Evolutionary conservation across 2,329 filamentous ascomycete genomes (phyloP), one percentile per base, ranked within the genome.

Genomic region (Fusarium torreyae): DNA sequence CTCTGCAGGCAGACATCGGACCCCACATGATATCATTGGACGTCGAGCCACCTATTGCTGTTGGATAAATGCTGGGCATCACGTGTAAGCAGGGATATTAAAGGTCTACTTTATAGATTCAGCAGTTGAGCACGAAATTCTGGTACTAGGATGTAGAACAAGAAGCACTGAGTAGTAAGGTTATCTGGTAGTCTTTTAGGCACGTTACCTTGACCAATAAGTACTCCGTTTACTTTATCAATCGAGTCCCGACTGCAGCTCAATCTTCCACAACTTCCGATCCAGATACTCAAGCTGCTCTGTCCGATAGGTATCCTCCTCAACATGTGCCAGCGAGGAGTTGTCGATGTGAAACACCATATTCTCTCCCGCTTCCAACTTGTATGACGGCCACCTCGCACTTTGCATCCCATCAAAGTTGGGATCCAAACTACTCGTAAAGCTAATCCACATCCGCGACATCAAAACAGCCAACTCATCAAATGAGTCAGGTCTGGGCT

Each of bases 211-310:
- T 31, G 4, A 31, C 13, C 10, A 31, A 3, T 13, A 31, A 13
- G 10, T 13, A 3, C 28, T 11, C 28, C 4, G 13, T 31, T 11
- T 31, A 31, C 34, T 36, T 36, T 2, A 7, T 48, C 5, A 54
- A 22, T 54, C 14, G 4, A 46, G 34, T 13, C 54, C 57, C 0
- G 53, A 54, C 13, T 69, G 60, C 18, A 66, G 4, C 0, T n/a
- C 51, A 14, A 42, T 45, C 18, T 62, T 57, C 61, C 66, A 69
- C 14, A 69, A 1, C 36, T 69, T 69, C n/a, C 49, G 14, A 7
- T 69, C 40, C n/a, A 69, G 17, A 18, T 69, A 69, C 5, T 69
- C 66, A 4, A 69, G 20, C 38, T 69, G 66, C 10, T 66, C 66
- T 5, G 36, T 66, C 2, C 66, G 38, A 31, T 63, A 69, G 0